phyloP scores from a whole-genome alignment of 1,139 yeast species.

The Kodamaea sp. region DNA sequence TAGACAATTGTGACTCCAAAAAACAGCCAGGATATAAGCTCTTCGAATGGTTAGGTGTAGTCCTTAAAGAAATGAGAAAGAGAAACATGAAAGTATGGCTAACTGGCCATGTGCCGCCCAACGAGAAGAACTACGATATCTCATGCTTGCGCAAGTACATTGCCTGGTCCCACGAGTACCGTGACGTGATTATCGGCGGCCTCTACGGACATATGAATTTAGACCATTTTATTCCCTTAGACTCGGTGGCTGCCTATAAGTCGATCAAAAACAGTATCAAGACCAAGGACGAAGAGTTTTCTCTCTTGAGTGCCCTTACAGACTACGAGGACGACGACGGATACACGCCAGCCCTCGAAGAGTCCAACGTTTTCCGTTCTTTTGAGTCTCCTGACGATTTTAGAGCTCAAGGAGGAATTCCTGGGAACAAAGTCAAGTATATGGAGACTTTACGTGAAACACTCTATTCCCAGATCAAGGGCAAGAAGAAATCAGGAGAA shows the following conservation, averaged over 20 bases:
- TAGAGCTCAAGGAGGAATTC: constrained; percentile 57
- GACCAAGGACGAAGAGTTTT: constrained; percentile 7
- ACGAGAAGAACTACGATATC: constrained; percentile 70
- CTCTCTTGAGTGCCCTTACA: constrained; percentile 3
- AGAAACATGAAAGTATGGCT: constrained; percentile 84
- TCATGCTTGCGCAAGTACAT: constrained; percentile 73
- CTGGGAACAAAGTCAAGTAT: constrained; percentile 61
- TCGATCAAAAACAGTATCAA: constrained; percentile 31
- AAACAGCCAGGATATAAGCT: constrained; percentile 80
- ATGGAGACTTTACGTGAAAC: constrained; percentile 56
- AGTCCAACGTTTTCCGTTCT: constrained; percentile 6
- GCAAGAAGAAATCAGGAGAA: constrained; percentile 44
- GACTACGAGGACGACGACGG: constrained; percentile 12
- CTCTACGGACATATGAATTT: constrained; percentile 87
- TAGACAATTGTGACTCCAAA: constrained; percentile 71
- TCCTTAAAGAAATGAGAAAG: constrained; percentile 69
- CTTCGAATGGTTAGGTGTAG: constrained; percentile 76
- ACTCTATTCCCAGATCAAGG: constrained; percentile 51
- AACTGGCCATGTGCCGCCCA: constrained; percentile 87
- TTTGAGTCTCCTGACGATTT: constrained; percentile 13
- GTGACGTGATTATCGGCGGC: constrained; percentile 82
- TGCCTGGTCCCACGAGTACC: constrained; percentile 76
- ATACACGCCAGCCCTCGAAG: constrained; percentile 9
- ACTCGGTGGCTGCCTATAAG: constrained; percentile 66
- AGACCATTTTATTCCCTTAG: constrained; percentile 80